Evolutionary conservation across 2,329 filamentous ascomycete genomes (phyloP), one percentile per base, ranked within the genome.

Genomic region (Lithohypha guttulata): DNA sequence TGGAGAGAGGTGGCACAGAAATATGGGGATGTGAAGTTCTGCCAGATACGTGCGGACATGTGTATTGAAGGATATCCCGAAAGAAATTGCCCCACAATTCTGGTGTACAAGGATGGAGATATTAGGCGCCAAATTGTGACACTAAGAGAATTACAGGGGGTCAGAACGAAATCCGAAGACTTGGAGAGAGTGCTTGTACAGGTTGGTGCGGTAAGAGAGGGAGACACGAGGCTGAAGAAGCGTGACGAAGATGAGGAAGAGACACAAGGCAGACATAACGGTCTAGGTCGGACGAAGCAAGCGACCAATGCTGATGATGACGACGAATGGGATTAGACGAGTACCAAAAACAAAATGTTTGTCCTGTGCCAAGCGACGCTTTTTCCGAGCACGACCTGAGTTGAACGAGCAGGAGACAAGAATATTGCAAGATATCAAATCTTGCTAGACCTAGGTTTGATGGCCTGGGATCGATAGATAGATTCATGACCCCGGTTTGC

Each of bases 31-130:
- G 69, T 98, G 59, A 98, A 98, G 64, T 98, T 98, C 62, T 96
- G 89, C 59, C 84, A 96, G 64, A 96, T 98, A 51, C 75, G 80
- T 51, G 91, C 80, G 5, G 79, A 85, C 55, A 77, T 95, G 64
- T 94, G 91, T 42, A 95, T 98, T 51, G 91, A 96, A 59, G 85
- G 85, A 27, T 98, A 98, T 60, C 91, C 91, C 2, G 91, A 96
- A 54, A 73, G 75, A 42, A 98, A 98, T 59, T 94, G 86, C 42
- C 91, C 91, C 2, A 98, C 91, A 0, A 85, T 98, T 23, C 58
- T 98, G 46, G 75, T 94, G 0, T 98, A 98, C 63, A 81, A 80
- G 57, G 85, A 94, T 53, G 86, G 85, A 13, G 84, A 98, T 57
- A 94, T 98, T 49, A 78, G 79, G 57, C 84, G 78, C 64, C 91